Evolutionary conservation across 768 basidiomycete genomes (phyloP).

Genomic region (Tricholoma sp.): DNA sequence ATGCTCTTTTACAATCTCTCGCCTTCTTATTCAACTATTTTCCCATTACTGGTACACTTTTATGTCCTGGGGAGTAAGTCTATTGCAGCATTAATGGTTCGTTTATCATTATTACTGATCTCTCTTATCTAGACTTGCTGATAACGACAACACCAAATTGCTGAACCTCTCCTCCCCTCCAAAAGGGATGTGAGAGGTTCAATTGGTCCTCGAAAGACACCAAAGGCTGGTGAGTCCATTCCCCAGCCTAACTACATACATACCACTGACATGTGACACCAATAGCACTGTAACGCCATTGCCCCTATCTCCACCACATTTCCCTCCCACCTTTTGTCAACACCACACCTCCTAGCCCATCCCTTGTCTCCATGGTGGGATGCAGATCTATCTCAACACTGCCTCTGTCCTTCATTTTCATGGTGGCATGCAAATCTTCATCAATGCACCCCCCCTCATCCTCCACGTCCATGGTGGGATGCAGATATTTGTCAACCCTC

Average conservation of each 20-base stretch:
- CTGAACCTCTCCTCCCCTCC: not conserved
- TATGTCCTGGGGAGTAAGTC: not conserved
- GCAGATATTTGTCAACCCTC: not conserved
- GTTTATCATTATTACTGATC: not conserved
- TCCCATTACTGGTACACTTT: not conserved
- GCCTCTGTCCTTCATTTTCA: not conserved
- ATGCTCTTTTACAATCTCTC: not conserved
- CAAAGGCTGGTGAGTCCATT: not conserved
- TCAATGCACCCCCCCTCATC: not conserved
- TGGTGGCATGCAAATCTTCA: not conserved
- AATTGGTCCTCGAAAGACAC: not conserved
- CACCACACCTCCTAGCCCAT: not conserved
- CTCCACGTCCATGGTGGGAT: not conserved
- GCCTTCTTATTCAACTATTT: not conserved
- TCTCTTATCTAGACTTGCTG: not conserved
- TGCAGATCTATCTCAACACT: not conserved
- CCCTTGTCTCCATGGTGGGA: not conserved
- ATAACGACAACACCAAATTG: not conserved
- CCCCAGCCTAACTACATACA: not conserved
- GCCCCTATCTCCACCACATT: not conserved
- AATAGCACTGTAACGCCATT: slow-evolving; percentile 9
- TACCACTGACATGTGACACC: not conserved
- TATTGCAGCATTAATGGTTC: not conserved
- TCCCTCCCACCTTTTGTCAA: not conserved
- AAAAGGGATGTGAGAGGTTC: not conserved